Percentiles rank a stretch among this genome's conserved stretches.
Conservation (phyloP, 371 early-diverging fungal genomes). For the Mucor velutinosus region DNA sequence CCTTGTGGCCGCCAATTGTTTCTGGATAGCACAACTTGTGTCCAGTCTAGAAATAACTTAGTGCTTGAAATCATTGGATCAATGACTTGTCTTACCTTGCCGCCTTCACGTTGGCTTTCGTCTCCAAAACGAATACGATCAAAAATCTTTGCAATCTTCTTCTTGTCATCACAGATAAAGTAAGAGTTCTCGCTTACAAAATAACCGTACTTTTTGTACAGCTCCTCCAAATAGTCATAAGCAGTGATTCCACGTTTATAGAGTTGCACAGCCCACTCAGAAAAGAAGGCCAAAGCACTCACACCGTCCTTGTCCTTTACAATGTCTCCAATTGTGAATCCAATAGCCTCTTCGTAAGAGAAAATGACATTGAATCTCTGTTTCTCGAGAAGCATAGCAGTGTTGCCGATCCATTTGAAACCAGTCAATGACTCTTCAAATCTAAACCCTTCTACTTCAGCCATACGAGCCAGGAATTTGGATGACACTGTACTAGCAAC, state of each 20-base stretch:
- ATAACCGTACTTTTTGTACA: constrained; percentile 87
- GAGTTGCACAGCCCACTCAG: constrained; percentile 79
- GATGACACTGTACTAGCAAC: constrained; percentile 91
- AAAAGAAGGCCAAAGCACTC: constrained; percentile 80
- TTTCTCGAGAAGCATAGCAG: constrained; percentile 63
- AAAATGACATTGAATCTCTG: constrained; percentile 73
- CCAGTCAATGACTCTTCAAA: constrained; percentile 94
- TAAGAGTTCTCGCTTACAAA: constrained; percentile 88
- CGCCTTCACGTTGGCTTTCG: constrained; percentile 6
- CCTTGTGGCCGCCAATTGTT: constrained; percentile 68
- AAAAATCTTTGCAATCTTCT: constrained; percentile 70
- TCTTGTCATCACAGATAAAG: constrained; percentile 84
- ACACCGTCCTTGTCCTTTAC: constrained; percentile 90
- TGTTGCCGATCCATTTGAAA: constrained; percentile 95
- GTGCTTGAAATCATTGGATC: background rate
- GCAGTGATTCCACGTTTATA: constrained; percentile 64
- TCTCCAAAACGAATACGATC: constrained; percentile 82
- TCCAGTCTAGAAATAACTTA: constrained; percentile 12
- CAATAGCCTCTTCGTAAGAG: constrained; percentile 96
- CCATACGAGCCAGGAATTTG: constrained; percentile 81
- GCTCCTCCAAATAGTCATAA: constrained; percentile 65
- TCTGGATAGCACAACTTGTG: constrained; percentile 71
- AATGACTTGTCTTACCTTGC: background rate
- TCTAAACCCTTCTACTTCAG: constrained; percentile 74
- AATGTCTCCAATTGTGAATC: constrained; percentile 76